Evolutionary conservation across 1,139 yeast species (phyloP).

Genomic region (Komagataea norvegica): DNA sequence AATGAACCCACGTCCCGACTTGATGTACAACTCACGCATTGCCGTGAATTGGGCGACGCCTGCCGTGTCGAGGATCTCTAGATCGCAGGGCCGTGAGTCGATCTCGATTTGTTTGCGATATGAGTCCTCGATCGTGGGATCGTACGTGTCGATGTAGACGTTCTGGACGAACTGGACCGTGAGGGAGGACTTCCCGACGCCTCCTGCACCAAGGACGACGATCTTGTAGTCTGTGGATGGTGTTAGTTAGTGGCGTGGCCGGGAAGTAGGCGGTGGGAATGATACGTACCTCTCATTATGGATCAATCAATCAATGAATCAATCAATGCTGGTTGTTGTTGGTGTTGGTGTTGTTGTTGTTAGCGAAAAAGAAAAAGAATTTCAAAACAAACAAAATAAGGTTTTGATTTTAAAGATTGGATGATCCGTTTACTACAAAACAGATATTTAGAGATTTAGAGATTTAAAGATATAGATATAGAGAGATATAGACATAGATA

Average conservation of each 20-base stretch:
- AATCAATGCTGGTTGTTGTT: neutral
- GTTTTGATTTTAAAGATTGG: too few species aligned
- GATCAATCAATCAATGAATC: too few species aligned
- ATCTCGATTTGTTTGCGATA: slow-evolving; percentile 89
- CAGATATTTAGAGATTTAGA: too few species aligned
- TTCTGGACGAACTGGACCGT: slow-evolving; percentile 89
- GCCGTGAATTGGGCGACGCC: slow-evolving; percentile 98
- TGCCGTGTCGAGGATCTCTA: slow-evolving; percentile 94
- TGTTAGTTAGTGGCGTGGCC: slow-evolving; percentile 3
- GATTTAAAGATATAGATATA: too few species aligned
- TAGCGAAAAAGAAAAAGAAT: too few species aligned
- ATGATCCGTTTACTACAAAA: too few species aligned
- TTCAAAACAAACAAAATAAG: too few species aligned
- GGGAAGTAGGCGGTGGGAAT: neutral
- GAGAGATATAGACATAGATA: neutral
- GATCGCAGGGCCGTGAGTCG: slow-evolving; percentile 86
- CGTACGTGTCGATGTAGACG: slow-evolving; percentile 90
- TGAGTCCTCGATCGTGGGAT: slow-evolving; percentile 96
- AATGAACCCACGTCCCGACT: slow-evolving; percentile 79
- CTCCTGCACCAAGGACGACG: slow-evolving; percentile 96
- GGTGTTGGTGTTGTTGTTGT: neutral
- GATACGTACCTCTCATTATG: slow-evolving; percentile 17
- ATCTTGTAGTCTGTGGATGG: slow-evolving; percentile 52
- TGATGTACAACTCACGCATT: slow-evolving; percentile 88
- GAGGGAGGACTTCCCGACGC: slow-evolving; percentile 94